Percentiles rank a stretch among this genome's conserved stretches.
phyloP scores from a whole-genome alignment of 208 protist species.

The Trypanosoma rangeli region DNA sequence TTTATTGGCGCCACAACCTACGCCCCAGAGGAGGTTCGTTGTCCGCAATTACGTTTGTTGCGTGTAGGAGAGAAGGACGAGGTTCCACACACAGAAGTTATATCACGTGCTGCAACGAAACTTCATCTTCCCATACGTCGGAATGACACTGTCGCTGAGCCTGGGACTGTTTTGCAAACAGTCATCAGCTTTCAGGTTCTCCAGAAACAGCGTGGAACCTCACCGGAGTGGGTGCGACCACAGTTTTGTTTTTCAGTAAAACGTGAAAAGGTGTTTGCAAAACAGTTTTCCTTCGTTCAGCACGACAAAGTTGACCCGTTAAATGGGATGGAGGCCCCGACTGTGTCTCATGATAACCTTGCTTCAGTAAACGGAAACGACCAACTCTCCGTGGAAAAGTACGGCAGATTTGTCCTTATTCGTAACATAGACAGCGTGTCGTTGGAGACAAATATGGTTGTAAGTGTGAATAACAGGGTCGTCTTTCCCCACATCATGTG shows the following conservation, averaged over 20 bases:
- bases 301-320: conserved; percentile 48
- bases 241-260: conserved; percentile 71
- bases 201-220: conserved; percentile 4
- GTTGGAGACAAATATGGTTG: conserved; percentile 54
- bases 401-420: conserved; percentile 49
- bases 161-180: conserved; percentile 46
- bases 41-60: conserved; percentile 18
- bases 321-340: conserved; percentile 1
- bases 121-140: conserved; percentile 61
- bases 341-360: conserved; percentile 6
- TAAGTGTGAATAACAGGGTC: conserved; percentile 30
- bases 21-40: conserved; percentile 35
- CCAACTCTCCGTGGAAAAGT: conserved; percentile 32
- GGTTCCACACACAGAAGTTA: conserved; percentile 14
- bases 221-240: conserved; percentile 32
- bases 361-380: background rate
- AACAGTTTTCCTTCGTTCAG: conserved; percentile 45
- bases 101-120: conserved; percentile 35
- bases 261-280: conserved; percentile 13
- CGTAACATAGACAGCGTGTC: conserved; percentile 48
- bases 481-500: conserved; percentile 62
- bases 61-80: conserved; percentile 15
- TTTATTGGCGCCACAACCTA: conserved; percentile 67
- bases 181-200: conserved; percentile 60
- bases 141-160: conserved; percentile 36